phyloP scores from a whole-genome alignment of 2,329 filamentous ascomycete species.

The Aspergillus sp. region DNA sequence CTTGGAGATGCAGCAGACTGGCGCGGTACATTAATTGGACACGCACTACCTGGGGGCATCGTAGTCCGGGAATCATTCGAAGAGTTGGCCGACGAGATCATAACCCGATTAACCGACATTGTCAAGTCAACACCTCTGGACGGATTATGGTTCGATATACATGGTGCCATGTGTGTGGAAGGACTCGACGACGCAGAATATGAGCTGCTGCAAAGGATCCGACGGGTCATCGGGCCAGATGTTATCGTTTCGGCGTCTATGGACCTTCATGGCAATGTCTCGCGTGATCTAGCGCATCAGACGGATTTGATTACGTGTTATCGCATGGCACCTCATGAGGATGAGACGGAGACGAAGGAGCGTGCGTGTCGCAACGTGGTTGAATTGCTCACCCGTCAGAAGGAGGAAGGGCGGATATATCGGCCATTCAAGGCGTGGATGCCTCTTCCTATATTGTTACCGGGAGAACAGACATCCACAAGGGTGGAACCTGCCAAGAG shows the following conservation, averaged over 20 bases:
- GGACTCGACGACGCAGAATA: constrained; percentile 52
- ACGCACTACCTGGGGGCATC: constrained; percentile 48
- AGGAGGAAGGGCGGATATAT: not conserved
- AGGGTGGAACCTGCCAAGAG: constrained; percentile 55
- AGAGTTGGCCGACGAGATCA: constrained; percentile 46
- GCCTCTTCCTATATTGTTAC: constrained; percentile 54
- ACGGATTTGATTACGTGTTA: constrained; percentile 58
- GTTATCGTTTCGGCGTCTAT: constrained; percentile 57
- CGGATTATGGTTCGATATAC: constrained; percentile 59
- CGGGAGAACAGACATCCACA: constrained; percentile 59
- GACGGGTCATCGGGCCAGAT: constrained; percentile 48
- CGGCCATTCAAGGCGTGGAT: constrained; percentile 57
- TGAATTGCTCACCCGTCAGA: constrained; percentile 34
- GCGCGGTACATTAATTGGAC: constrained; percentile 56
- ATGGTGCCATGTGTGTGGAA: constrained; percentile 59
- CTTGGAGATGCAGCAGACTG: constrained; percentile 50
- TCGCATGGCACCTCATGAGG: constrained; percentile 56
- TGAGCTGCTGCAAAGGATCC: constrained; percentile 51
- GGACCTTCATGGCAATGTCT: constrained; percentile 60
- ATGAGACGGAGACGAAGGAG: constrained; percentile 54
- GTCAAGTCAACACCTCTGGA: constrained; percentile 39
- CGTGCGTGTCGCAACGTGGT: constrained; percentile 55
- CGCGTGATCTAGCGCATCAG: constrained; percentile 51
- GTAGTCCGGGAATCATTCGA: constrained; percentile 49
- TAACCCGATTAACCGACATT: constrained; percentile 44